Evolutionary conservation across 2,329 filamentous ascomycete species (phyloP), one percentile per base, ranked within the genome.

Genomic region (Phyllosticta capitalensis): DNA sequence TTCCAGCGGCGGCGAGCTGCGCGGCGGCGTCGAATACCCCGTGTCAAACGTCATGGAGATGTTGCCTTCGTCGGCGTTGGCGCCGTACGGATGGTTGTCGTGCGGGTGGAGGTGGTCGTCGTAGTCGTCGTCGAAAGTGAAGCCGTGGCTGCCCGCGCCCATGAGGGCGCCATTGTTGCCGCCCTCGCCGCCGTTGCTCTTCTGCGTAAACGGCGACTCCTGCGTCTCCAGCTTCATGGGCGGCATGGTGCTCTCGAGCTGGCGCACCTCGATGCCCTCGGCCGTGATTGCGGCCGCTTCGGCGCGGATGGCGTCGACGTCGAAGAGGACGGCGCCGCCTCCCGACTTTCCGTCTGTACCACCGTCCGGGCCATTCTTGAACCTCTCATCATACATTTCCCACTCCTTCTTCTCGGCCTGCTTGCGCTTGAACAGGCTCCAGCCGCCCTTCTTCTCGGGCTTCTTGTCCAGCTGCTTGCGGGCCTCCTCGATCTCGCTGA

Each of bases 401-500:
- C 92, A 96, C 58, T 89, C 88, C 68, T 91, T 90, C 74, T 91
- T 92, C 69, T 91, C 82, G 0, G 81, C 79, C 75, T 90, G 96
- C 67, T 89, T 91, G 54, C 88, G 84, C 50, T 87, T 86, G 74
- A 96, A 96, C 66, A 95, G 83, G 38, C 85, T 83, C 56, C 72
- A 74, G 67, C 92, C 75, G 67, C 92, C 75, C 71, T 83, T 81
- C 68, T 86, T 85, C 67, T 88, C 85, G 19, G 85, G 86, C 67
- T 94, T 88, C 69, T 84, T 86, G 67, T 96, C 91, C 3, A 95
- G 81, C 67, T 94, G 85, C 69, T 87, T 91, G 45, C 94, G 84
- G 6, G 94, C 94, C 73, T 95, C 92, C 71, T 97, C 92, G 56
- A 99, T 96, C 74, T 99, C 94, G 67, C 88, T 91, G 70, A 99